Evolutionary conservation across 2,329 filamentous ascomycete species (phyloP).

Genomic region (Decorospora gaudefroyi): DNA sequence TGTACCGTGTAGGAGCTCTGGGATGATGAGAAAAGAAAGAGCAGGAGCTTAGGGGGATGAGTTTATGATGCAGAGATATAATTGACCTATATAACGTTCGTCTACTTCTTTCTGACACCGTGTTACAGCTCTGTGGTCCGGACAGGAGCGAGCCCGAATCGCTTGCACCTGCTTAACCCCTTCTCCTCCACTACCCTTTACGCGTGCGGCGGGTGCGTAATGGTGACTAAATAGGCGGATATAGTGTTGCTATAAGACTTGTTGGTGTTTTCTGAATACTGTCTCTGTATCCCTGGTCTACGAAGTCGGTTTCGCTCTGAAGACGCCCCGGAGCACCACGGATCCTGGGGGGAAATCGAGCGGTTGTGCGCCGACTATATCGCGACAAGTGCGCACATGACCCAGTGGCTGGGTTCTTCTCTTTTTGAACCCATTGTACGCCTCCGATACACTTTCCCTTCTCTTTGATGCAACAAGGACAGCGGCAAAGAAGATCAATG

Average conservation of each 20-base stretch:
- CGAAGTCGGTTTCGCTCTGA: too few relatives aligned
- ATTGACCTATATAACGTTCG: constrained; percentile 7
- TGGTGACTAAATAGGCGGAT: too few relatives aligned
- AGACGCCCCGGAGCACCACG: background rate
- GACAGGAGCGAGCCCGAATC: background rate
- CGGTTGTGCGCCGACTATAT: too few relatives aligned
- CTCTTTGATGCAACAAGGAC: constrained; percentile 16
- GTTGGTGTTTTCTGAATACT: too few relatives aligned
- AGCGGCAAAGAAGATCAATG: too few relatives aligned
- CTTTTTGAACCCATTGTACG: background rate
- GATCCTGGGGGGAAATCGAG: constrained; percentile 5
- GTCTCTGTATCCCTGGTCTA: too few relatives aligned
- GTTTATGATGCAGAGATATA: background rate
- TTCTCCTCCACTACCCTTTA: background rate
- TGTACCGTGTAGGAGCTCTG: background rate
- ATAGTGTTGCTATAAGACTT: too few relatives aligned
- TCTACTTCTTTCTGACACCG: too few relatives aligned
- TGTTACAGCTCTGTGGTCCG: background rate
- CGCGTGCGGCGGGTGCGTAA: too few relatives aligned
- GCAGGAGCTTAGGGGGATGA: background rate
- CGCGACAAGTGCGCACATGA: constrained; percentile 1
- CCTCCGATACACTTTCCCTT: background rate
- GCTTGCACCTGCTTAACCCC: background rate
- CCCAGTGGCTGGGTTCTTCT: constrained; percentile 1
- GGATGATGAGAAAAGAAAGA: background rate